phyloP scores from a whole-genome alignment of 2,329 filamentous ascomycete species.

The Colletotrichum caudatum region DNA sequence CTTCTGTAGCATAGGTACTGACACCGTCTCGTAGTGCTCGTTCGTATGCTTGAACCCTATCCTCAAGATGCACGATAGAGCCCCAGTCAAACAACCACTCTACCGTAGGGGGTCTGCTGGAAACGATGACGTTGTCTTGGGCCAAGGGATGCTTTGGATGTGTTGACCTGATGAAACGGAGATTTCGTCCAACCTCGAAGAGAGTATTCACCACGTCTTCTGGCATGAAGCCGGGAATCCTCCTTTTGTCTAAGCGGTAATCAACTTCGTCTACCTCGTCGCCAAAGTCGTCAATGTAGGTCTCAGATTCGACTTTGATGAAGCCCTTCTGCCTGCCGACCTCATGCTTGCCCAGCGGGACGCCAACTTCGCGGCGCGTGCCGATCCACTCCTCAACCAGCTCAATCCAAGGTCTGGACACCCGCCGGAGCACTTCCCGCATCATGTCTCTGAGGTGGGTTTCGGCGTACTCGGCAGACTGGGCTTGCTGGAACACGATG shows the following conservation, averaged over 20 bases:
- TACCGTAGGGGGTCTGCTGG: slow-evolving; percentile 66
- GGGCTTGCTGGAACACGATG: slow-evolving; percentile 70
- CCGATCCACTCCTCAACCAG: slow-evolving; percentile 82
- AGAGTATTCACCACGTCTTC: slow-evolving; percentile 76
- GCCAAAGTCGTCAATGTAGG: slow-evolving; percentile 69
- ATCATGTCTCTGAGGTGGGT: slow-evolving; percentile 72
- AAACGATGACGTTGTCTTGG: slow-evolving; percentile 59
- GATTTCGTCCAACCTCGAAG: slow-evolving; percentile 83
- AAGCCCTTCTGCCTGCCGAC: slow-evolving; percentile 66
- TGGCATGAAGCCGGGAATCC: slow-evolving; percentile 79
- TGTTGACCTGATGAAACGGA: slow-evolving; percentile 77
- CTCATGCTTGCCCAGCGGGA: slow-evolving; percentile 62
- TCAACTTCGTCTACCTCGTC: slow-evolving; percentile 69
- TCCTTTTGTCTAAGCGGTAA: slow-evolving; percentile 71
- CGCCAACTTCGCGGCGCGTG: slow-evolving; percentile 68
- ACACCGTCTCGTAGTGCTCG: slow-evolving; percentile 53
- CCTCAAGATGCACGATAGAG: slow-evolving; percentile 73
- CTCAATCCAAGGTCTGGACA: slow-evolving; percentile 75
- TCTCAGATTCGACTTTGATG: slow-evolving; percentile 67
- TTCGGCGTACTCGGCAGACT: slow-evolving; percentile 73
- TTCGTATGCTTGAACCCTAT: slow-evolving; percentile 67
- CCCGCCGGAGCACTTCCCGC: slow-evolving; percentile 73
- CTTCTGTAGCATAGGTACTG: slow-evolving; percentile 24
- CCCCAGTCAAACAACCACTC: slow-evolving; percentile 81
- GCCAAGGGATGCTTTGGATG: slow-evolving; percentile 79